Conservation (phyloP, 1,284 basidiomycete species). For the Ustilago crameri region DNA sequence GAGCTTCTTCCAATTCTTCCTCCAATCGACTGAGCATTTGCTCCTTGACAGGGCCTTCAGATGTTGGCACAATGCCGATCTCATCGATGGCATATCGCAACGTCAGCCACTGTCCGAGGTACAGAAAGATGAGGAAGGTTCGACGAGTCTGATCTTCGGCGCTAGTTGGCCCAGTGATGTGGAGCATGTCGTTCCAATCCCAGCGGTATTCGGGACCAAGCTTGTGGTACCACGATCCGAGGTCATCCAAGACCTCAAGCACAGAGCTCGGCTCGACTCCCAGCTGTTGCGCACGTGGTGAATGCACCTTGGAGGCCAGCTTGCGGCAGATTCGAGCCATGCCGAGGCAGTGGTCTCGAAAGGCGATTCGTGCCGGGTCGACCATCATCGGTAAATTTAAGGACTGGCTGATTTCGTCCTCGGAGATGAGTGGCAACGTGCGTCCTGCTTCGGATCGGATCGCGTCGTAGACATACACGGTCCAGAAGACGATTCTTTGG, state of each 20-base stretch:
- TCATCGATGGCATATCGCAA: slow-evolving; percentile 29
- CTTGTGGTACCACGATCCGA: slow-evolving; percentile 20
- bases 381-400: neutral
- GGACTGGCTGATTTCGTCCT: slow-evolving; percentile 20
- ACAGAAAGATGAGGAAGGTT: slow-evolving; percentile 36
- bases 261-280: slow-evolving; percentile 26
- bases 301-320: slow-evolving; percentile 14
- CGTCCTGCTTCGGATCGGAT: slow-evolving; percentile 35
- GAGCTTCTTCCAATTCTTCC: slow-evolving; percentile 16
- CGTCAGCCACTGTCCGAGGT: slow-evolving; percentile 27
- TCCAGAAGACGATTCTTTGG: slow-evolving; percentile 36
- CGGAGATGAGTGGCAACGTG: slow-evolving; percentile 17
- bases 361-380: slow-evolving; percentile 5
- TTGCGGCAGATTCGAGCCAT: slow-evolving; percentile 27
- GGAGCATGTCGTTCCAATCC: slow-evolving; percentile 45
- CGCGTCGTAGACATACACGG: slow-evolving; percentile 42
- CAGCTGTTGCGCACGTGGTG: slow-evolving; percentile 8
- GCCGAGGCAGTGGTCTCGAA: slow-evolving; percentile 24
- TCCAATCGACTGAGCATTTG: slow-evolving; percentile 8
- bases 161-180: slow-evolving; percentile 33
- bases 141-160: slow-evolving; percentile 25
- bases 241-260: slow-evolving; percentile 17
- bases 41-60: slow-evolving; percentile 2
- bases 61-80: slow-evolving; percentile 5
- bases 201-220: slow-evolving; percentile 16